Conservation (phyloP, 768 basidiomycete genomes). For the Mycena indigotica region DNA sequence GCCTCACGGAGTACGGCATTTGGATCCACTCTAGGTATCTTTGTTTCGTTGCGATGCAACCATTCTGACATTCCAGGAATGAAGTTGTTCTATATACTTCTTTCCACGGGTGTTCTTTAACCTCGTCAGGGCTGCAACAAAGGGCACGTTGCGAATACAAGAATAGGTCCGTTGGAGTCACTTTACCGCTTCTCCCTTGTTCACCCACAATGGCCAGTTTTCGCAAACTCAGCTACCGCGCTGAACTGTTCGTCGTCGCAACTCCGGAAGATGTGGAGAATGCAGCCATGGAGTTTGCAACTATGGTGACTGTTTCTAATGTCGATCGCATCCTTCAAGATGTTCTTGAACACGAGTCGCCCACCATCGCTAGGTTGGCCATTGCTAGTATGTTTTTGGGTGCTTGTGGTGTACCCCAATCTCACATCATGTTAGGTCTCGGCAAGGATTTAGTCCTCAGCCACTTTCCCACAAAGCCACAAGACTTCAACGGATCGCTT, state of each 20-base stretch:
- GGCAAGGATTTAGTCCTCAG: conserved; percentile 3
- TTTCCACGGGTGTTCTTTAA: background rate
- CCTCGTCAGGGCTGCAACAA: background rate
- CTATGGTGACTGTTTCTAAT: conserved; percentile 27
- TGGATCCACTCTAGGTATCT: no score
- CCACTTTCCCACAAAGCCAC: conserved; percentile 8
- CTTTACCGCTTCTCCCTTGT: background rate
- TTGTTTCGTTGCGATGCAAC: no score
- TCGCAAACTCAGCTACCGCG: conserved; percentile 26
- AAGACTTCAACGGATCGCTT: conserved; percentile 9
- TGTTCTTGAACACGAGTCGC: conserved; percentile 23
- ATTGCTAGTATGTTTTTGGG: conserved; percentile 5
- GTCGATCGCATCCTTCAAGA: conserved; percentile 23
- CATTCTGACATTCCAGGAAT: no score
- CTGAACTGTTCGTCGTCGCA: conserved; percentile 23
- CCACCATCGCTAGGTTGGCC: conserved; percentile 17
- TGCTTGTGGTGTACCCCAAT: background rate
- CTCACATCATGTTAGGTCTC: conserved; percentile 1
- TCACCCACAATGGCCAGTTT: conserved; percentile 22
- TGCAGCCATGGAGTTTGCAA: conserved; percentile 25
- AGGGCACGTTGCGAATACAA: background rate
- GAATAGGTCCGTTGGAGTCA: background rate
- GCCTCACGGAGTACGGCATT: no score
- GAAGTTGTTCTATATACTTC: background rate
- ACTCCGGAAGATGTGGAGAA: conserved; percentile 25